These are phyloP conservation scores for Yarrowia deformans DNA, from an alignment of 805 yeast species.

Conservation along the genomic window DNA sequence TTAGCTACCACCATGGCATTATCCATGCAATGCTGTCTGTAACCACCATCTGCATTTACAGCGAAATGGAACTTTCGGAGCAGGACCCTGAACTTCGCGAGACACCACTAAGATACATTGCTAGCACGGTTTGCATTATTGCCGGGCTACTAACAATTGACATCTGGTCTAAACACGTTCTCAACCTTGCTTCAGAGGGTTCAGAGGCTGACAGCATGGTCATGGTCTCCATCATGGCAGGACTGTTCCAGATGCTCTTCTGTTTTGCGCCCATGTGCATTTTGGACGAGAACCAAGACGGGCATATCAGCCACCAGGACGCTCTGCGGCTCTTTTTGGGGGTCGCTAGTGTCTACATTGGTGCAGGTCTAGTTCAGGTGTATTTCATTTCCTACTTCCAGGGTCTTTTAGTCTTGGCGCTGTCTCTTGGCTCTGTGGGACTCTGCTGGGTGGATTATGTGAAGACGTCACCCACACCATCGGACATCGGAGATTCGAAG, in stretches of 20 bases:
- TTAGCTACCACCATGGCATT: slow-evolving; percentile 11
- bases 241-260: slow-evolving; percentile 11
- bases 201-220: neutral
- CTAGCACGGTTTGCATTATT: slow-evolving; percentile 10
- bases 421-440: neutral
- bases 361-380: neutral
- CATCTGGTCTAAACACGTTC: neutral
- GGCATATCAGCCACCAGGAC: neutral
- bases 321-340: slow-evolving; percentile 1
- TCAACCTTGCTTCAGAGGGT: neutral
- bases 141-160: neutral
- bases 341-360: slow-evolving; percentile 12
- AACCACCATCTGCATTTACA: slow-evolving; percentile 30
- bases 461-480: neutral
- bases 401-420: neutral
- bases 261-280: slow-evolving; percentile 8
- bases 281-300: slow-evolving; percentile 13
- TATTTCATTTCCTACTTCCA: slow-evolving; percentile 2
- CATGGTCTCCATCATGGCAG: neutral
- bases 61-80: slow-evolving; percentile 22
- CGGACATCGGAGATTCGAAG: neutral
- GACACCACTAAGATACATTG: slow-evolving; percentile 6
- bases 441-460: slow-evolving; percentile 22
- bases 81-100: neutral
- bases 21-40: slow-evolving; percentile 20